Percentiles rank a stretch among this genome's conserved stretches.
Conservation (phyloP, 2,329 filamentous ascomycete species). For the Fusarium solani-melongenae region DNA sequence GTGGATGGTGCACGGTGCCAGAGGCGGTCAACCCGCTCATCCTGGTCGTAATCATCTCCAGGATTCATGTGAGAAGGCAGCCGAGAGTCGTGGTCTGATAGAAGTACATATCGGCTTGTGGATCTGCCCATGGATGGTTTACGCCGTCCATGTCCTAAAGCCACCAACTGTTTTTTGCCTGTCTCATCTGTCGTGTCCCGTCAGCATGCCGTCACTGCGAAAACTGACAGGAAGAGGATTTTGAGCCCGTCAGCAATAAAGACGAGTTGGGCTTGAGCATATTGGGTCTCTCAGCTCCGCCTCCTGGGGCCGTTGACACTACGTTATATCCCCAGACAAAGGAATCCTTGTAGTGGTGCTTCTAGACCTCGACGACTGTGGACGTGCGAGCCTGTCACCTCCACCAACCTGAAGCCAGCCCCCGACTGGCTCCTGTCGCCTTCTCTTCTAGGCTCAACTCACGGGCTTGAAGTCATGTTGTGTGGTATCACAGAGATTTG, state of each 20-base stretch:
- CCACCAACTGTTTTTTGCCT: neutral
- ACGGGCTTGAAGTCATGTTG: slow-evolving; percentile 6
- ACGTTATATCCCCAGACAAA: neutral
- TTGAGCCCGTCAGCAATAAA: neutral
- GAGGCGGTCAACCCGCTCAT: neutral
- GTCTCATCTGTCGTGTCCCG: slow-evolving; percentile 1
- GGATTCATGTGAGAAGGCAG: neutral
- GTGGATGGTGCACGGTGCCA: neutral
- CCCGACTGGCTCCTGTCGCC: neutral
- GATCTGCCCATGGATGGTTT: slow-evolving; percentile 2
- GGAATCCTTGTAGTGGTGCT: neutral
- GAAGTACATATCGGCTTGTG: neutral
- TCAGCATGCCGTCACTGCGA: slow-evolving; percentile 1
- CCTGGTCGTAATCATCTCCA: neutral
- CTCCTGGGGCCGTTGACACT: neutral
- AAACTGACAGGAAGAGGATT: slow-evolving; percentile 15
- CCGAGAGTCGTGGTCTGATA: neutral
- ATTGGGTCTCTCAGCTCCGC: neutral
- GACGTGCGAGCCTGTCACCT: neutral
- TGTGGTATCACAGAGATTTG: slow-evolving; percentile 20
- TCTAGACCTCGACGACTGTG: slow-evolving; percentile 4
- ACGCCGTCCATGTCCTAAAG: slow-evolving; percentile 7
- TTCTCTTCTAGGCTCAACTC: neutral
- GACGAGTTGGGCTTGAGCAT: neutral
- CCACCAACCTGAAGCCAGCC: slow-evolving; percentile 5